Evolutionary conservation across 768 basidiomycete genomes (phyloP).

Genomic region (Filobasidium floriforme): DNA sequence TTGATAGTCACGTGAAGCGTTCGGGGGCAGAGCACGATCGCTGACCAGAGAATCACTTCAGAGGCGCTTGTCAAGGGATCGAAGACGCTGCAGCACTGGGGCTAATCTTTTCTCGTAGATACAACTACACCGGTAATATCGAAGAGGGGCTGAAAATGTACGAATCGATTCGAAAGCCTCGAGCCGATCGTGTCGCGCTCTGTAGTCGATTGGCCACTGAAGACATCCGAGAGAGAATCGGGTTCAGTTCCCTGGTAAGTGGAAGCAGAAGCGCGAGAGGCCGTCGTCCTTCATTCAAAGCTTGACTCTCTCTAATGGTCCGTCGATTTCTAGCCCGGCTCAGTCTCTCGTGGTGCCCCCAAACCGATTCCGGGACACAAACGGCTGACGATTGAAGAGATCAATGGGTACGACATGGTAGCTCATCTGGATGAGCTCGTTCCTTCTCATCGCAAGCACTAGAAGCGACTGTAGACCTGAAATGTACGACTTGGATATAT

Average conservation of each 20-base stretch:
- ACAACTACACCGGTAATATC: constrained; percentile 29
- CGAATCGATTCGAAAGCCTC: constrained; percentile 28
- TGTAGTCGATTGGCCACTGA: constrained; percentile 27
- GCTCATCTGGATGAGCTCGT: constrained; percentile 16
- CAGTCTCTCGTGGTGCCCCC: constrained; percentile 12
- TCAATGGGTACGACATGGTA: constrained; percentile 26
- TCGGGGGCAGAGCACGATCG: background rate
- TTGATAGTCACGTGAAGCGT: background rate
- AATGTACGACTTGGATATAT: no score
- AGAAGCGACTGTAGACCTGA: background rate
- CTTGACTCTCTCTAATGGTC: no score
- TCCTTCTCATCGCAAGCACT: constrained; percentile 2
- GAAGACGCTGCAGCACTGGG: constrained; percentile 25
- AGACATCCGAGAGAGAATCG: constrained; percentile 33
- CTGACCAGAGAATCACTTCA: background rate
- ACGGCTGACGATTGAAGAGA: constrained; percentile 25
- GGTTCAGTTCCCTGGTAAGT: constrained; percentile 27
- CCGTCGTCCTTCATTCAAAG: no score
- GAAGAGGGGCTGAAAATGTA: constrained; percentile 28
- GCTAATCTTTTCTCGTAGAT: constrained; percentile 17
- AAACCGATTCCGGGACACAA: constrained; percentile 16
- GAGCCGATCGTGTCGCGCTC: constrained; percentile 29
- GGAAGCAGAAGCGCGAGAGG: no score
- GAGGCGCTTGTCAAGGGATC: constrained; percentile 23
- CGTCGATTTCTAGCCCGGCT: constrained; percentile 15